Evolutionary conservation across 768 basidiomycete species (phyloP), one percentile per base, ranked within the genome.

Genomic region (Podaxis sp.): DNA sequence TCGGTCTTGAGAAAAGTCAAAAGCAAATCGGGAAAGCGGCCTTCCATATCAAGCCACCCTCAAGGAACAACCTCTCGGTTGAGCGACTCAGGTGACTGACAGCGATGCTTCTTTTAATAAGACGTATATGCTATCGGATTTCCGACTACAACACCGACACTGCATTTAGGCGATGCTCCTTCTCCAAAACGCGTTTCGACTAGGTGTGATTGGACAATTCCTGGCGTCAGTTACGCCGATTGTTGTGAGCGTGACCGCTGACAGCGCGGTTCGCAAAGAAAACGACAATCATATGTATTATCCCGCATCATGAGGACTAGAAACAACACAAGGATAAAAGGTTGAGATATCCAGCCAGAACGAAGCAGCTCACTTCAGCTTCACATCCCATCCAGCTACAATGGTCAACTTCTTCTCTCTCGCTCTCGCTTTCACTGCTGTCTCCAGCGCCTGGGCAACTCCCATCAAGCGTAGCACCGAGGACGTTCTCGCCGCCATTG

Each of bases 401-500:
- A n/a, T 43, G 15, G 41, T 43, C 41, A 43, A 43, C 27, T 53
- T 53, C 51, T 36, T 53, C 51, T 9, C 12, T 9, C 13, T 53
- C 22, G 5, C 51, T 27, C 17, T 29, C 13, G 2, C 27, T 15
- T 53, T 27, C 12, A 29, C 7, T 3, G 51, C 24, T 47, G 56
- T 64, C 22, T 40, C 54, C 27, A 43, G 37, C 51, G 54, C 63
- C 15, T 53, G 65, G 8, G 52, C 65, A 43, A 61, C 33, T n/a
- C 63, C 40, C 3, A 40, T 37, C 19, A 49, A 29, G 46, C 29
- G 54, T 65, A 57, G 64, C 37, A 68, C 72, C n/a, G 65, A 66
- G 41, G 64, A 72, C 19, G 65, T 76, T 61, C 63, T 68, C 57
- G 43, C 70, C 2, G 73, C 75, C 53, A 69, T 74, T 29, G 61